A percentile compares a stretch with the other conserved stretches of the same genome.
Conservation (phyloP, 345 rosid species). For the Mallotus nudiflorus region DNA sequence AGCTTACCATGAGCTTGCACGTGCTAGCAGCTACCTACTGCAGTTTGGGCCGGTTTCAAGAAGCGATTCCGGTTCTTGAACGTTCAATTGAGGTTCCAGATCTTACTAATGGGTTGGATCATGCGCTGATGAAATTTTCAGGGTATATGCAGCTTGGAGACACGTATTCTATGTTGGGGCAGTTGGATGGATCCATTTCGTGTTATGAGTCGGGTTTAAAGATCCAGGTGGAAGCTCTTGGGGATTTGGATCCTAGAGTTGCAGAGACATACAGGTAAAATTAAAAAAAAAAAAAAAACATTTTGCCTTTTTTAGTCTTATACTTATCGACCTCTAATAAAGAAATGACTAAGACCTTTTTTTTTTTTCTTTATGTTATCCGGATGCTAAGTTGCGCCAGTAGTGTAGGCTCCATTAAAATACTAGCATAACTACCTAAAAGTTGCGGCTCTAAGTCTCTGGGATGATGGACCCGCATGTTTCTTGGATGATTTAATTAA, state of each 20-base stretch:
- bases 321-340: neutral
- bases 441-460: neutral
- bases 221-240: slow-evolving; percentile 48
- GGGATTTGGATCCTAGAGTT: slow-evolving; percentile 43
- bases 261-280: slow-evolving; percentile 46
- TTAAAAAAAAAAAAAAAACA: no score
- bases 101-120: slow-evolving; percentile 29
- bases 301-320: neutral
- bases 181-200: slow-evolving; percentile 39
- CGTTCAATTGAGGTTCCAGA: slow-evolving; percentile 38
- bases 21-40: slow-evolving; percentile 46
- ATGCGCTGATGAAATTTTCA: slow-evolving; percentile 49
- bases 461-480: slow-evolving; percentile 5
- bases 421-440: neutral
- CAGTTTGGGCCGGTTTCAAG: slow-evolving; percentile 41
- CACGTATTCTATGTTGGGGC: slow-evolving; percentile 49
- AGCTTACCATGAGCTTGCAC: slow-evolving; percentile 46
- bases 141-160: slow-evolving; percentile 60
- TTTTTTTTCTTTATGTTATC: no score
- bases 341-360: no score
- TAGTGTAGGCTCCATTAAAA: neutral
- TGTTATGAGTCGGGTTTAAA: slow-evolving; percentile 45
- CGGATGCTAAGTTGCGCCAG: neutral
- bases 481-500: neutral
- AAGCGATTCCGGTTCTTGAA: slow-evolving; percentile 49